Evolutionary conservation across 164 flowering plant genomes (phyloP), one percentile per base, ranked within the genome.

Genomic region (Vitis riparia): DNA sequence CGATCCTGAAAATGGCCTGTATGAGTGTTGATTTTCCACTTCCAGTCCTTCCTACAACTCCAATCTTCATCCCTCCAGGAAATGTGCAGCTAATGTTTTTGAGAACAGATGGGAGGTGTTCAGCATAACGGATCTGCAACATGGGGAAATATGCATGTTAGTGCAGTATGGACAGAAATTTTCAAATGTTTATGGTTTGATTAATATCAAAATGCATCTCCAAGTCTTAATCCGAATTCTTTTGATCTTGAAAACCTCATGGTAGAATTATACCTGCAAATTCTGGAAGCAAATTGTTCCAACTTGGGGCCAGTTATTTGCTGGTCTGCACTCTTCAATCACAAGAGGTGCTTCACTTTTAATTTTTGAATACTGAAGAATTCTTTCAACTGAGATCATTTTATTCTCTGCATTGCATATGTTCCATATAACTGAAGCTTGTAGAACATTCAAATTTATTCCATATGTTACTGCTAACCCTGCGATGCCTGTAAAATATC

Each of bases 391-490:
- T 53, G 98, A 94, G 30, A 94, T 94, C 93, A 94, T 94, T 80
- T 92, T 90, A 64, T 90, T 92, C 72, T 94, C 98, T 48, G 98
- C 92, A 75, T 94, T 92, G 90, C 98, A 94, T 52, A 94, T 87
- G 72, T 87, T 89, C 98, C 98, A 94, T 67, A 94, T 92, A 11
- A 94, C 87, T n/a, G 83, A 74, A 67, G 97, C 98, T 92, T 88
- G 98, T 73, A 70, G 76, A 71, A 89, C 91, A 68, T 92, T 94
- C 76, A 94, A 75, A 76, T 84, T 94, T 66, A 94, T 84, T 65
- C 97, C 98, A 76, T 94, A 94, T 55, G 98, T 94, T 30, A 94
- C 96, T n/a, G 97, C 98, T 74, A 94, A 73, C 55, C 98, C 98
- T 12, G 98, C 98, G 66, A 91, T 87, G 80, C 97, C 98, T 94